Conservation (phyloP, 371 early-diverging fungal genomes). For the Batrachochytrium dendrobatidis region DNA sequence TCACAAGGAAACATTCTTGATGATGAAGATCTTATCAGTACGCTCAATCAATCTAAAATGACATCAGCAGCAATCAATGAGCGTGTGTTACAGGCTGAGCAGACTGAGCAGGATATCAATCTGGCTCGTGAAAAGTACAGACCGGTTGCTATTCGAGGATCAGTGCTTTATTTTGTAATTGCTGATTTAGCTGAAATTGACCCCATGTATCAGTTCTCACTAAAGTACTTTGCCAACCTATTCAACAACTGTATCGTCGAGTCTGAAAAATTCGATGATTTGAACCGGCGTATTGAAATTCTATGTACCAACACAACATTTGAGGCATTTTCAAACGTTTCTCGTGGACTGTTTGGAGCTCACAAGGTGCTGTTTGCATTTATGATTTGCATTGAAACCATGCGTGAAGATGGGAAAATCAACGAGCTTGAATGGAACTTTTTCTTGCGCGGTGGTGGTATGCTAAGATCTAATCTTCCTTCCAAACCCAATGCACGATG, state of each 20-base stretch:
- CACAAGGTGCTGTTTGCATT: constrained; percentile 50
- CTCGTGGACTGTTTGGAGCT: constrained; percentile 45
- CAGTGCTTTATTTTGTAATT: constrained; percentile 50
- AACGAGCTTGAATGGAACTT: constrained; percentile 44
- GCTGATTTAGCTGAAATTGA: constrained; percentile 49
- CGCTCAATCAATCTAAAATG: constrained; percentile 50
- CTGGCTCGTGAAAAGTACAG: constrained; percentile 45
- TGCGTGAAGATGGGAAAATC: constrained; percentile 32
- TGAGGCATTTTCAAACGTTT: constrained; percentile 41
- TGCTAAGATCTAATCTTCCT: constrained; percentile 26
- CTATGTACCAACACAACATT: constrained; percentile 42
- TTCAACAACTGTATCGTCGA: constrained; percentile 45
- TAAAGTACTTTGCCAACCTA: constrained; percentile 49
- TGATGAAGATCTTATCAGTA: constrained; percentile 52
- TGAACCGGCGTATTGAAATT: constrained; percentile 30
- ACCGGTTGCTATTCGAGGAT: constrained; percentile 49
- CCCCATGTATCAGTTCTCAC: constrained; percentile 52
- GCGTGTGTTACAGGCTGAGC: constrained; percentile 42
- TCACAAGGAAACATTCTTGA: constrained; percentile 52
- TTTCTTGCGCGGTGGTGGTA: constrained; percentile 41
- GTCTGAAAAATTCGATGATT: constrained; percentile 37
- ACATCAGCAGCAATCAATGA: constrained; percentile 52
- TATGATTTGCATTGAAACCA: constrained; percentile 47
- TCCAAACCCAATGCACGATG: constrained; percentile 31
- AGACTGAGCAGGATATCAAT: constrained; percentile 49